A percentile compares a stretch with the other conserved stretches of the same genome.
Conservation (phyloP, 2,329 filamentous ascomycete species). For the Ramularia endophylla region DNA sequence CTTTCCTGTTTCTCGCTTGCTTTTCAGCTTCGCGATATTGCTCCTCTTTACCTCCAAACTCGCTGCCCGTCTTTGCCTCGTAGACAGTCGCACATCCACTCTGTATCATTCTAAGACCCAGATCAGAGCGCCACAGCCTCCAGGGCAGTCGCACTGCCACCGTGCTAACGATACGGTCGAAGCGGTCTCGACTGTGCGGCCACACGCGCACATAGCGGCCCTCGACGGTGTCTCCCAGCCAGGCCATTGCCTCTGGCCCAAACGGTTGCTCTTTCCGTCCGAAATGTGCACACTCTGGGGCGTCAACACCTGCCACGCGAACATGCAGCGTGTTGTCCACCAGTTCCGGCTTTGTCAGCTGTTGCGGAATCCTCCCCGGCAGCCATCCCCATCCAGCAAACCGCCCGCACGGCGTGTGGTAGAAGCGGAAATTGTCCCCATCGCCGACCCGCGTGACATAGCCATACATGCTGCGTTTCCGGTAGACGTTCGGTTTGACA, state of each 20-base stretch:
- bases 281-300: conserved; percentile 89
- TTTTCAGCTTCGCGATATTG: conserved; percentile 60
- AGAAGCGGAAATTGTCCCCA: conserved; percentile 92
- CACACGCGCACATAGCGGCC: conserved; percentile 72
- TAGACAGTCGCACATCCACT: conserved; percentile 83
- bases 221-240: conserved; percentile 68
- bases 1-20: conserved; percentile 34
- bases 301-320: conserved; percentile 85
- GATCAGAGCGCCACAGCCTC: conserved; percentile 62
- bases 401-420: conserved; percentile 87
- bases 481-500: conserved; percentile 69
- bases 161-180: conserved; percentile 82
- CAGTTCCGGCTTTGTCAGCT: conserved; percentile 14
- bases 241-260: conserved; percentile 71
- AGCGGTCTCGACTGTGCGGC: conserved; percentile 82
- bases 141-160: conserved; percentile 48
- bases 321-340: conserved; percentile 64
- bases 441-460: conserved; percentile 91
- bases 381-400: conserved; percentile 73
- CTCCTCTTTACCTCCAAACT: conserved; percentile 67
- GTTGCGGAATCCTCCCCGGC: conserved; percentile 14
- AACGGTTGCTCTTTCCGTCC: conserved; percentile 82
- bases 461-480: conserved; percentile 71
- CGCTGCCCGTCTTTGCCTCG: conserved; percentile 82
- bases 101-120: conserved; percentile 85